Conservation (phyloP, 495 filamentous ascomycete species). For the Tuber melanosporum region DNA sequence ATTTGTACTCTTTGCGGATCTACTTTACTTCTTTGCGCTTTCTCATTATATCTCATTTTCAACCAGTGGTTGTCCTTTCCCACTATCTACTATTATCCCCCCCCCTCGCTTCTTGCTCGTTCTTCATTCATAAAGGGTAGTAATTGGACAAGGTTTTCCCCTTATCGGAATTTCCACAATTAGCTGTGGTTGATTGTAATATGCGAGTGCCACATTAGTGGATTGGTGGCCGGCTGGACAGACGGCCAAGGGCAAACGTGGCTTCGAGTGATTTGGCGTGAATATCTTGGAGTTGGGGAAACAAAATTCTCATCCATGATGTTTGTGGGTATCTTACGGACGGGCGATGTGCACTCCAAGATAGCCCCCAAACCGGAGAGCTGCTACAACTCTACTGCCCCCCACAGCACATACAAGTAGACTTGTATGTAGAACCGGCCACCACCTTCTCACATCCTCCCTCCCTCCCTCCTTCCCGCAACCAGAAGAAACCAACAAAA, state of each 20-base stretch:
- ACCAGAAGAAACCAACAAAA: too few relatives aligned
- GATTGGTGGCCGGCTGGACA: not conserved
- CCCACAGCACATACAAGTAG: too few relatives aligned
- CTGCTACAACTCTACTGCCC: too few relatives aligned
- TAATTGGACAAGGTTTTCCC: not conserved
- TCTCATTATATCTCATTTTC: not conserved
- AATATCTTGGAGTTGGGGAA: not conserved
- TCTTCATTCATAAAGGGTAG: not conserved
- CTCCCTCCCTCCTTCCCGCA: too few relatives aligned
- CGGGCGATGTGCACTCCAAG: too few relatives aligned
- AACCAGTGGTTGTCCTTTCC: not conserved
- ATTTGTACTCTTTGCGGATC: not conserved
- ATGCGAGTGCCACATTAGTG: too few relatives aligned
- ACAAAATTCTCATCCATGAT: not conserved
- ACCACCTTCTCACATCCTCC: too few relatives aligned
- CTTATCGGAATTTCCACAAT: not conserved
- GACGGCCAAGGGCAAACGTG: not conserved
- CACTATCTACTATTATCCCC: not conserved
- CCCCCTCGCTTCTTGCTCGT: not conserved
- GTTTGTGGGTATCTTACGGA: not conserved
- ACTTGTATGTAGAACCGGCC: too few relatives aligned
- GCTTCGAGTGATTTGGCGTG: not conserved
- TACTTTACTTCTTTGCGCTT: not conserved
- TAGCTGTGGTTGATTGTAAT: not conserved
- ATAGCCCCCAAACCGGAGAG: too few relatives aligned